These are phyloP conservation scores for Citrus australasica DNA, from an alignment of 345 rosid species.

Conservation along the genomic window DNA sequence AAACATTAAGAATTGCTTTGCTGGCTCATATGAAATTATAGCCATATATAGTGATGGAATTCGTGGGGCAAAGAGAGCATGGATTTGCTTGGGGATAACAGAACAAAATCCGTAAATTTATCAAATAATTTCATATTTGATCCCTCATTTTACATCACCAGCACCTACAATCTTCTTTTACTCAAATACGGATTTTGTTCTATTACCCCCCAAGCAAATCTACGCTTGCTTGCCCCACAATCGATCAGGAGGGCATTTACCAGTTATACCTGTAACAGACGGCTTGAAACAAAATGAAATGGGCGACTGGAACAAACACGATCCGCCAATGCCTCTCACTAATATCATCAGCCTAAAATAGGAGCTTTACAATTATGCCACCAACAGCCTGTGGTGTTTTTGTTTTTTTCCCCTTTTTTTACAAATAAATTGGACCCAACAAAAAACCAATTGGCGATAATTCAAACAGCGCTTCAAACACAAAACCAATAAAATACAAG, in stretches of 20 bases:
- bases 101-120: too few species aligned
- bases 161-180: too few species aligned
- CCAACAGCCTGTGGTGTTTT: conserved; percentile 31
- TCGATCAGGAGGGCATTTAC: conserved; percentile 2
- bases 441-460: conserved; percentile 31
- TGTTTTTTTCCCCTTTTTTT: conserved; percentile 3
- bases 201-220: too few species aligned
- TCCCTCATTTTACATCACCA: too few species aligned
- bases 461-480: conserved; percentile 40
- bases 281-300: conserved; percentile 17
- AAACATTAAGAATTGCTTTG: too few species aligned
- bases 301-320: conserved; percentile 29
- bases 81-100: too few species aligned
- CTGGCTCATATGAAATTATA: too few species aligned
- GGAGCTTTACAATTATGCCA: conserved; percentile 54
- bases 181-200: too few species aligned
- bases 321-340: conserved; percentile 34
- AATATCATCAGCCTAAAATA: conserved; percentile 33
- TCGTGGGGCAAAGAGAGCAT: too few species aligned
- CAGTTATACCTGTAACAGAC: neutral
- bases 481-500: conserved; percentile 21
- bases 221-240: too few species aligned
- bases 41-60: too few species aligned
- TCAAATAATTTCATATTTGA: too few species aligned
- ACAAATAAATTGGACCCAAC: conserved; percentile 34